Conservation (phyloP, 495 filamentous ascomycete species). For the Aspergillus taichungensis region DNA sequence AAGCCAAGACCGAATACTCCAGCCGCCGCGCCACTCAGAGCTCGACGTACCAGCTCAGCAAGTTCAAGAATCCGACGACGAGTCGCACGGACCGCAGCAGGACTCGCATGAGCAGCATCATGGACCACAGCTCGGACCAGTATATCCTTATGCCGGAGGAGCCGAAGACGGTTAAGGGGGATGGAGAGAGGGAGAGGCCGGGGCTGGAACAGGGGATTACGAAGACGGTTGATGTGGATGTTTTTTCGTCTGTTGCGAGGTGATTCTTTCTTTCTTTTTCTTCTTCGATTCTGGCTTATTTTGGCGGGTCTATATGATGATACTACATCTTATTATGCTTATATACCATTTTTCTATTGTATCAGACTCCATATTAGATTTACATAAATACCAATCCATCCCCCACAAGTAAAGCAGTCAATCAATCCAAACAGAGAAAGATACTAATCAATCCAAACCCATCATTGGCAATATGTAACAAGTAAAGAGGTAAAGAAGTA, state of each 20-base stretch:
- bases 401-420: no score
- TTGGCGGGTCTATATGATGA: no score
- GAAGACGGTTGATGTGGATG: constrained; percentile 21
- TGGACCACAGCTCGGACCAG: constrained; percentile 11
- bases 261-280: background rate
- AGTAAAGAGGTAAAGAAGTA: no score
- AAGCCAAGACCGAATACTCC: constrained; percentile 16
- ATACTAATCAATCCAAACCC: no score
- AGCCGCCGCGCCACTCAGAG: constrained; percentile 5
- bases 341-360: no score
- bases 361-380: no score
- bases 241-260: constrained; percentile 6
- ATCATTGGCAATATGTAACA: no score
- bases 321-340: no score
- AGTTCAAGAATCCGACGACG: constrained; percentile 6
- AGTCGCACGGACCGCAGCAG: constrained; percentile 4
- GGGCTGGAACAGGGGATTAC: constrained; percentile 11
- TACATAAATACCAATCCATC: no score
- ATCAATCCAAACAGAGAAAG: no score
- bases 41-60: constrained; percentile 13
- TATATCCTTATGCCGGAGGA: constrained; percentile 18
- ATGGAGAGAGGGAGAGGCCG: background rate
- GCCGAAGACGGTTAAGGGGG: constrained; percentile 11
- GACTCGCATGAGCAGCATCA: constrained; percentile 8
- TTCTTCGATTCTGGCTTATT: background rate